Evolutionary conservation across 306 rosid species (phyloP).

Genomic region (Lathyrus tuberosus): DNA sequence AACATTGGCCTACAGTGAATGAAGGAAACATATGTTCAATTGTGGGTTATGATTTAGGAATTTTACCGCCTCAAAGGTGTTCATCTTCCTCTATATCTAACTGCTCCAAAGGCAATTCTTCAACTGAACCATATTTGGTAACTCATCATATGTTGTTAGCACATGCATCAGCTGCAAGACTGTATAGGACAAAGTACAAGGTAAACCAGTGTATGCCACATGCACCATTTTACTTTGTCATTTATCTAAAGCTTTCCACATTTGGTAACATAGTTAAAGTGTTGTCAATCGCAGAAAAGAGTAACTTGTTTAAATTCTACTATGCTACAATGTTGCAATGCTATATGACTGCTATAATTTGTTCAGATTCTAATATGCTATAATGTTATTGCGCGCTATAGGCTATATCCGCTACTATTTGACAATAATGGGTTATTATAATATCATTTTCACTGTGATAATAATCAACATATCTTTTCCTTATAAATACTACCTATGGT

Average conservation of each 20-base stretch:
- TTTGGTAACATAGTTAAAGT: too few relatives aligned
- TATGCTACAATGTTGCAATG: too few relatives aligned
- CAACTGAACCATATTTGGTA: conserved; percentile 55
- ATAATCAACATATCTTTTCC: not conserved
- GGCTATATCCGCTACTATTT: too few relatives aligned
- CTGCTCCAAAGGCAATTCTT: conserved; percentile 59
- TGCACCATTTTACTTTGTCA: not conserved
- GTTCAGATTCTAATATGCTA: too few relatives aligned
- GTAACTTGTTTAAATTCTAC: too few relatives aligned
- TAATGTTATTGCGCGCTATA: not conserved
- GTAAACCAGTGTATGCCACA: conserved; percentile 29
- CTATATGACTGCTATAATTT: too few relatives aligned
- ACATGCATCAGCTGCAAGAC: conserved; percentile 43
- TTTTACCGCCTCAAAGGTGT: conserved; percentile 44
- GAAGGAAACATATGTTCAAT: conserved; percentile 41
- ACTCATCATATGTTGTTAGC: conserved; percentile 52
- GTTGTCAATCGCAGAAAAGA: too few relatives aligned
- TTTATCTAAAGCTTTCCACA: too few relatives aligned
- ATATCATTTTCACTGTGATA: not conserved
- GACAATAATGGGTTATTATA: not conserved
- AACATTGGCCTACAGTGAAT: conserved; percentile 56
- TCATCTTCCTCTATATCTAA: conserved; percentile 24
- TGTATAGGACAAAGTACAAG: conserved; percentile 48
- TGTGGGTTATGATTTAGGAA: conserved; percentile 38
- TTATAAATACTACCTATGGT: not conserved